Conservation (phyloP, 768 basidiomycete genomes). For the Melanogaster broomeanus region DNA sequence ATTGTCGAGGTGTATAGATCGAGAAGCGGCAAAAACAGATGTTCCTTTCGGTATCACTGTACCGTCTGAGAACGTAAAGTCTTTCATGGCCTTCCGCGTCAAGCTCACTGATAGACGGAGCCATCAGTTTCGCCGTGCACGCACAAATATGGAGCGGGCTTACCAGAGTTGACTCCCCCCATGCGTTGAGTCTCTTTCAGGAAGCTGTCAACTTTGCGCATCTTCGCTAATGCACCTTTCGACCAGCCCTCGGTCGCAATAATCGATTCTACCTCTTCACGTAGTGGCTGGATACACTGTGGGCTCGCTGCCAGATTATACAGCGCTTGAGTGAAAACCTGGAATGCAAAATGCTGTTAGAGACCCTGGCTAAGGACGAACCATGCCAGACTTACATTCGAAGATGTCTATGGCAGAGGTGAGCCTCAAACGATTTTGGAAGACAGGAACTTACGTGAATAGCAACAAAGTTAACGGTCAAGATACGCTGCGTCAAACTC, state of each 20-base stretch:
- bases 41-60: no score
- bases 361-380: conserved; percentile 6
- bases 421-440: no score
- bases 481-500: conserved; percentile 22
- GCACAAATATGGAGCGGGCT: no score
- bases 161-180: no score
- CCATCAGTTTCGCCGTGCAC: no score
- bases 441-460: no score
- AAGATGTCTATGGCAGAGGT: conserved; percentile 4
- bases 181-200: conserved; percentile 34
- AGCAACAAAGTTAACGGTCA: conserved; percentile 16
- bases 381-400: conserved; percentile 2
- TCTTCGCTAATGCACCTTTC: conserved; percentile 20
- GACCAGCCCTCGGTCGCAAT: conserved; percentile 24
- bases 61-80: no score
- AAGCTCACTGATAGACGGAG: no score
- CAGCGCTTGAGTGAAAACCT: conserved; percentile 35
- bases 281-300: conserved; percentile 30
- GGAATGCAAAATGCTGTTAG: not conserved
- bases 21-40: no score
- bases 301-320: conserved; percentile 36
- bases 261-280: conserved; percentile 36
- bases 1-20: no score
- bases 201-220: conserved; percentile 40
- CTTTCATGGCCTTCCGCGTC: no score